phyloP scores from a whole-genome alignment of 2,329 filamentous ascomycete genomes.

The Sporothrix phasma region DNA sequence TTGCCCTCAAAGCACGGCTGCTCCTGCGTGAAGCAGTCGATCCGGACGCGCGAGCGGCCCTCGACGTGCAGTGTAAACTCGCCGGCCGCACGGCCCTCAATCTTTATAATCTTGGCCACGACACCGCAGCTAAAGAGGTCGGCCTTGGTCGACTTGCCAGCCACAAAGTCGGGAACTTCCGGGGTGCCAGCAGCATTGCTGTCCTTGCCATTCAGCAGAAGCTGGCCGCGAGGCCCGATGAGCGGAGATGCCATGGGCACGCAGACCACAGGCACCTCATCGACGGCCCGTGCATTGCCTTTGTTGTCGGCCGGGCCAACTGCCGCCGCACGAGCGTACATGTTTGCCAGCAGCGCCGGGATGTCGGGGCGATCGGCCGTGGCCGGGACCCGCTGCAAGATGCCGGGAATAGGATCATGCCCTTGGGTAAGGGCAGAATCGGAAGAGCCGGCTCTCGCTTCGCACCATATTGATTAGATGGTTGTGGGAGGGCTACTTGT shows the following conservation, averaged over 20 bases:
- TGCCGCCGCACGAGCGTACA: slow-evolving; percentile 63
- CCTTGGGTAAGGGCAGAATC: slow-evolving; percentile 71
- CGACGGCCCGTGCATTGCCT: slow-evolving; percentile 52
- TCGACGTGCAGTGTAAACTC: slow-evolving; percentile 82
- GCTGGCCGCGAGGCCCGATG: slow-evolving; percentile 64
- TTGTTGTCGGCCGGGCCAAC: slow-evolving; percentile 34
- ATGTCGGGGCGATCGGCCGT: slow-evolving; percentile 74
- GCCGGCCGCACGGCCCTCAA: slow-evolving; percentile 63
- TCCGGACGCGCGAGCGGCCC: slow-evolving; percentile 64
- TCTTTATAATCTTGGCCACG: slow-evolving; percentile 65
- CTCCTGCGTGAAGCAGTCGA: slow-evolving; percentile 67
- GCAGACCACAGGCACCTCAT: slow-evolving; percentile 71
- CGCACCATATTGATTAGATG: slow-evolving; percentile 22
- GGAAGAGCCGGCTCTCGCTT: slow-evolving; percentile 47
- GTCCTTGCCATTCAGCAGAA: slow-evolving; percentile 49
- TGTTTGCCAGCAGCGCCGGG: slow-evolving; percentile 72
- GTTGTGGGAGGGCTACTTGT: neutral
- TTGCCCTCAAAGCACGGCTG: slow-evolving; percentile 80
- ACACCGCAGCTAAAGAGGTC: slow-evolving; percentile 81
- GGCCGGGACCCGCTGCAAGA: slow-evolving; percentile 75
- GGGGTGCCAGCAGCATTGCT: slow-evolving; percentile 28
- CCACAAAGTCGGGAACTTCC: slow-evolving; percentile 40
- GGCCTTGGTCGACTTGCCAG: slow-evolving; percentile 49
- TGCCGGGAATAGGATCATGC: slow-evolving; percentile 72
- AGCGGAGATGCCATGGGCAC: slow-evolving; percentile 72